Conservation (phyloP, 2,329 filamentous ascomycete genomes). For the Madurella fahalii region DNA sequence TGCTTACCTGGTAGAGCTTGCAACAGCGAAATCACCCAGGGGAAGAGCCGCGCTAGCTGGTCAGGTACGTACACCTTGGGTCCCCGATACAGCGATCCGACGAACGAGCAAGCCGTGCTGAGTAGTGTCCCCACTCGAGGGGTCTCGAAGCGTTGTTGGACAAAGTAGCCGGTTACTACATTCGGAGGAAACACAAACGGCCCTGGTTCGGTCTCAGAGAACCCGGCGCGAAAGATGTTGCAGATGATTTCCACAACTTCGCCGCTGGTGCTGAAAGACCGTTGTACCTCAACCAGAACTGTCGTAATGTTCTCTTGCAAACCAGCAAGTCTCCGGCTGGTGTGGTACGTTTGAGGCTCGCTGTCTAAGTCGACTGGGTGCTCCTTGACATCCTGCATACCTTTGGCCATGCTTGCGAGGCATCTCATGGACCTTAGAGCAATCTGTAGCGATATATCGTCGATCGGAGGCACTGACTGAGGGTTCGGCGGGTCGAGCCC, state of each 20-base stretch:
- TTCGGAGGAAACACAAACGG: slow-evolving; percentile 71
- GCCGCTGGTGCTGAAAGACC: slow-evolving; percentile 53
- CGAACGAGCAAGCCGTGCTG: slow-evolving; percentile 66
- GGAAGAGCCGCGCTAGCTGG: slow-evolving; percentile 51
- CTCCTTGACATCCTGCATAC: slow-evolving; percentile 65
- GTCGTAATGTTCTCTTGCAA: slow-evolving; percentile 46
- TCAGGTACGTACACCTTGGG: slow-evolving; percentile 41
- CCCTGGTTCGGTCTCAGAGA: slow-evolving; percentile 68
- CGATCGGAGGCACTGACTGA: slow-evolving; percentile 25
- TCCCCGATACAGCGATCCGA: slow-evolving; percentile 53
- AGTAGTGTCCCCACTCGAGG: slow-evolving; percentile 66
- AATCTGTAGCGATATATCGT: slow-evolving; percentile 48
- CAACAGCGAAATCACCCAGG: slow-evolving; percentile 61
- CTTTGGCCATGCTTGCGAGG: slow-evolving; percentile 65
- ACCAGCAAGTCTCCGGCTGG: slow-evolving; percentile 26
- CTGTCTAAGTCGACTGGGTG: slow-evolving; percentile 63
- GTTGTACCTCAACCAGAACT: slow-evolving; percentile 45
- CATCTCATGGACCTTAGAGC: slow-evolving; percentile 59
- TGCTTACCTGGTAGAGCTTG: slow-evolving; percentile 55
- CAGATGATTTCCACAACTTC: slow-evolving; percentile 72
- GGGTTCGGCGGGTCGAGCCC: slow-evolving; percentile 25
- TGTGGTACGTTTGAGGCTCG: slow-evolving; percentile 21
- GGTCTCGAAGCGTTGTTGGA: slow-evolving; percentile 54
- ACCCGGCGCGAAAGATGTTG: slow-evolving; percentile 67
- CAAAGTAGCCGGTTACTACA: slow-evolving; percentile 63